Evolutionary conservation across 2,329 filamentous ascomycete genomes (phyloP).

Genomic region (Trichoderma atroviride): DNA sequence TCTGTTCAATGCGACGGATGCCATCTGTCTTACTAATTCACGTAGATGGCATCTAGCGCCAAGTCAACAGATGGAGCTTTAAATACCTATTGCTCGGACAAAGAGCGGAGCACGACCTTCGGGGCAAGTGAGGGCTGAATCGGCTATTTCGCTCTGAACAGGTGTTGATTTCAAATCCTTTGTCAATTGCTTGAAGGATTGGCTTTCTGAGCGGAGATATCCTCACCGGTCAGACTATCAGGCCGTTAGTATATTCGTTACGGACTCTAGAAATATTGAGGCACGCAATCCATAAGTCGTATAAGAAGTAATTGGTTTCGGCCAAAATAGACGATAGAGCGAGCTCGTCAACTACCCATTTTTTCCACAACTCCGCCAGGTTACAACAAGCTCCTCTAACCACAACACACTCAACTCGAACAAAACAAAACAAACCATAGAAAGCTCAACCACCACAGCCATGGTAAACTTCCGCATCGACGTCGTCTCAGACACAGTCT

Average conservation of each 20-base stretch:
- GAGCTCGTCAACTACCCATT: neutral
- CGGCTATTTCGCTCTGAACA: neutral
- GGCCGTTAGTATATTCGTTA: neutral
- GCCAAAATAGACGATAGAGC: neutral
- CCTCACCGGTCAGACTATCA: neutral
- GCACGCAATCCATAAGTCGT: neutral
- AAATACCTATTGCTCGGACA: neutral
- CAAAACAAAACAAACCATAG: neutral
- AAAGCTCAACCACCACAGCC: neutral
- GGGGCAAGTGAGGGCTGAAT: neutral
- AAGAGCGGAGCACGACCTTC: neutral
- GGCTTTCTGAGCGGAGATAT: neutral
- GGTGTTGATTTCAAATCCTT: constrained; percentile 21
- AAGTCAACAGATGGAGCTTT: neutral
- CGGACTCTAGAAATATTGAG: neutral
- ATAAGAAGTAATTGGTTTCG: neutral
- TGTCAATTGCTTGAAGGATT: neutral
- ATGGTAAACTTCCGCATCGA: constrained; percentile 63
- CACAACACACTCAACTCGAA: neutral
- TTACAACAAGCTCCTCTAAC: neutral
- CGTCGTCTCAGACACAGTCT: constrained; percentile 54
- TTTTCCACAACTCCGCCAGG: neutral
- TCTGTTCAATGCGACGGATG: neutral
- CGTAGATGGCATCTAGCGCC: neutral
- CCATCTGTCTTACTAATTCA: neutral